Percentiles rank a stretch among this genome's conserved stretches.
These are phyloP conservation scores for Jacaranda copaia DNA, from an alignment of 257 asterid genomes.

Conservation along the genomic window DNA sequence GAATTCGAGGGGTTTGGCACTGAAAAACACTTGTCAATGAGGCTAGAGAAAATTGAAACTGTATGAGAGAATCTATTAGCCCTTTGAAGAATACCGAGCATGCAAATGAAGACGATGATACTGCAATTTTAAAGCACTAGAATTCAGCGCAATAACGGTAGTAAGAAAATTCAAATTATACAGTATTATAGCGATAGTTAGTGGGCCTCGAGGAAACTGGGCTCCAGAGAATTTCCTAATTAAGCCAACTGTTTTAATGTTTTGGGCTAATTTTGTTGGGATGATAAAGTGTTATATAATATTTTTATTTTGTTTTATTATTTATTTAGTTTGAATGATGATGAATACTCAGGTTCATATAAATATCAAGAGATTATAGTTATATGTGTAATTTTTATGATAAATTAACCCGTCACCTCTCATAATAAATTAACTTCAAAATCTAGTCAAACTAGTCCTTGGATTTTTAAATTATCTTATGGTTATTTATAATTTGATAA, in stretches of 20 bases:
- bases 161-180: not conserved
- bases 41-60: slow-evolving; percentile 44
- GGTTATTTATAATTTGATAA: too few species aligned
- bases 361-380: too few species aligned
- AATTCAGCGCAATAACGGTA: not conserved
- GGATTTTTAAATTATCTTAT: too few species aligned
- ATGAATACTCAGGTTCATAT: too few species aligned
- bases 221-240: not conserved
- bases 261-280: too few species aligned
- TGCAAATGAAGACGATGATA: slow-evolving; percentile 47
- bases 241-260: not conserved
- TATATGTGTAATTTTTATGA: too few species aligned
- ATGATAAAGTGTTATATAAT: too few species aligned
- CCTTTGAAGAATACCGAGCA: slow-evolving; percentile 52
- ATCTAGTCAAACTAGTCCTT: too few species aligned
- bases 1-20: slow-evolving; percentile 45
- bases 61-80: slow-evolving; percentile 43
- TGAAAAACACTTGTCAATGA: slow-evolving; percentile 46
- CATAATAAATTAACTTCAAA: too few species aligned
- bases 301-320: too few species aligned
- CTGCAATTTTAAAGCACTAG: not conserved
- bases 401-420: too few species aligned
- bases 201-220: slow-evolving; percentile 21
- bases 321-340: too few species aligned
- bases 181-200: not conserved